Evolutionary conservation across 2,329 filamentous ascomycete genomes (phyloP), one percentile per base, ranked within the genome.

Genomic region (Apiospora aurea): DNA sequence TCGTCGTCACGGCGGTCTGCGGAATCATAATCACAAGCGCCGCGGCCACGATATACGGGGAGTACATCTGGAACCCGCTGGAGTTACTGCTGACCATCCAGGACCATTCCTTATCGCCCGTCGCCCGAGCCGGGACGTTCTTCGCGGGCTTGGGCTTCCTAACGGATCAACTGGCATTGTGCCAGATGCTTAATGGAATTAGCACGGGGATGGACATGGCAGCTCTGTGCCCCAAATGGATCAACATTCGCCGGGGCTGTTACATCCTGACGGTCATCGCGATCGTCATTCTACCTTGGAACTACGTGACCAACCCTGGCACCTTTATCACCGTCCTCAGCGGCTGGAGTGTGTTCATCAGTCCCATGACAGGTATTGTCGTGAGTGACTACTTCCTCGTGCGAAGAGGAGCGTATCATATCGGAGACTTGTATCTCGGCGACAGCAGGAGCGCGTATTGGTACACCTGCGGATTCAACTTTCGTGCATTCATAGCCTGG

Each of bases 211-310:
- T 87, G 80, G 86, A 88, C 72, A 79, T 87, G 74, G 83, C 85
- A 1, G 83, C 82, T 0, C 78, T 86, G 0, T 82, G 82, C 24
- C 85, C 86, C 0, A 80, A 79, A 53, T 87, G 82, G 74, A 82
- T 87, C 76, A 87, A 85, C 73, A 87, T 87, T 69, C 79, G 85
- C 24, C 80, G 86, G 10, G 86, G 86, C 5, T 82, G 81, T 16
- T 84, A 84, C 71, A 77, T 87, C 29, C 82, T 82, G 4, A 80
- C 82, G 0, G 72, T 85, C 10, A 77, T 85, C 29, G 81, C 79
- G 7, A 80, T 84, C 29, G 80, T 81, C 3, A 80, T 83, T 46
- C 83, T 82, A 71, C 86, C 86, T 0, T 88, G 85, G 85, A 79
- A 86, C 69, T 80, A 86, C 2, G 79, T 87, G 26, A 80, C 81